Evolutionary conservation across 129 eudicot genomes (phyloP), one percentile per base, ranked within the genome.

Genomic region (Flaveria trinervia): DNA sequence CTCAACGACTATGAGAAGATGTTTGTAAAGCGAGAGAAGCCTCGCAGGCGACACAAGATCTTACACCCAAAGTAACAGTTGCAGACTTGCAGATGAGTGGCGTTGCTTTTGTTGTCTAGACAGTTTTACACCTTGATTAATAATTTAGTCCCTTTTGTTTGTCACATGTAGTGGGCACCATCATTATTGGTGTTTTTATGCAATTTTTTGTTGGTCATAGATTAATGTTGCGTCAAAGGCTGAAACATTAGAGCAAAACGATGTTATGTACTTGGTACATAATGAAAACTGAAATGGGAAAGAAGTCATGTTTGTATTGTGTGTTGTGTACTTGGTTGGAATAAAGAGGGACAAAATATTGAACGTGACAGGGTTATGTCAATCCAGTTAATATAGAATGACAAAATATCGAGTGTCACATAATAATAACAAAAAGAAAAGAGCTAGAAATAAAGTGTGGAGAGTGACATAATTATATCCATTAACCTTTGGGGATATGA

Each of bases 21-120:
- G 90, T 94, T 87, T 77, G 93, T 91, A 3, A 91, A 87, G 65
- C 85, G 97, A 72, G 99, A 94, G 82, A 91, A 92, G 57, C 99
- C 99, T n/a, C 89, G 90, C 13, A 82, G 97, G 71, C 85, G 97
- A 33, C 74, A 84, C 68, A 91, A 85, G 83, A 89, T 93, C 73
- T 88, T 91, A 36, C 84, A 66, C 33, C 97, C 95, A 0, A 86
- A 76, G 82, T 77, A 46, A 72, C 65, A 25, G 1, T 30, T 46
- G 54, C 13, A 16, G 72, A 44, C 23, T 30, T 46, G 54, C 13
- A 16, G 72, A 44, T 39, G 22, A 16, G 26, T 22, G 22, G 56
- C 18, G 72, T 39, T 45, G 14, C 65, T 72, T 23, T 64, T 72
- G 71, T 70, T 50, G 67, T 20, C 69, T 80, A 66, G 74, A 70